Conservation (phyloP, 768 basidiomycete species). For the Russula sp. region DNA sequence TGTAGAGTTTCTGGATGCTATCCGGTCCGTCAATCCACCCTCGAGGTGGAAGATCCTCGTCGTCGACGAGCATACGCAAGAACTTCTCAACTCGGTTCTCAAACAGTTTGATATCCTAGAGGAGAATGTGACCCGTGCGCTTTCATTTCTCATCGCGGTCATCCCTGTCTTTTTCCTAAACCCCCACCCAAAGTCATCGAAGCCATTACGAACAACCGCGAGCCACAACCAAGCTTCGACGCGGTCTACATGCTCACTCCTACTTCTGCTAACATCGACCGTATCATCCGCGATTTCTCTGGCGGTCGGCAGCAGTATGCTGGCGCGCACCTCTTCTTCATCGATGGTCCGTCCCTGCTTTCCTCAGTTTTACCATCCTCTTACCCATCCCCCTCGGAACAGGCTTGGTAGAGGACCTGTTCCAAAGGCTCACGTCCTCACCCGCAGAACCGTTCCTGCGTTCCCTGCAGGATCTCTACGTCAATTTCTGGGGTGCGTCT, state of each 20-base stretch:
- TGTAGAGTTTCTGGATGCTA: conserved; percentile 79
- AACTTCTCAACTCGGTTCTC: conserved; percentile 73
- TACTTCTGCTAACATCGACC: conserved; percentile 87
- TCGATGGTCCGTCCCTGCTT: conserved; percentile 57
- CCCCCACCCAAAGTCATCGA: conserved; percentile 69
- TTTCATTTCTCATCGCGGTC: background rate
- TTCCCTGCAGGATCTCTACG: conserved; percentile 75
- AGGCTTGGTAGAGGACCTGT: conserved; percentile 70
- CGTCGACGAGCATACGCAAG: conserved; percentile 88
- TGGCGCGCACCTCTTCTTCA: conserved; percentile 85
- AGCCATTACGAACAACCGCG: conserved; percentile 73
- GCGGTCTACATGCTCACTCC: conserved; percentile 94
- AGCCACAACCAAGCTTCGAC: conserved; percentile 79
- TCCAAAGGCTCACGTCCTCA: conserved; percentile 66
- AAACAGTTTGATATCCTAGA: conserved; percentile 92
- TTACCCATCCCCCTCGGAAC: conserved; percentile 26
- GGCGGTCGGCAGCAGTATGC: conserved; percentile 62
- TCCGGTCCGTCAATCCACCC: conserved; percentile 80
- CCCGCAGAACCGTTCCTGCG: conserved; percentile 73
- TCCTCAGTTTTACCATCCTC: background rate
- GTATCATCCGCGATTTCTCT: conserved; percentile 81
- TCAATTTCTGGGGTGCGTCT: conserved; percentile 86
- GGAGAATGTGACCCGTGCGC: conserved; percentile 93
- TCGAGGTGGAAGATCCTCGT: conserved; percentile 96
- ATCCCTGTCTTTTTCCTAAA: background rate